A percentile compares a stretch with the other conserved stretches of the same genome.
These are phyloP conservation scores for Penstemon eatonii DNA, from an alignment of 257 asterid species.

Conservation along the genomic window DNA sequence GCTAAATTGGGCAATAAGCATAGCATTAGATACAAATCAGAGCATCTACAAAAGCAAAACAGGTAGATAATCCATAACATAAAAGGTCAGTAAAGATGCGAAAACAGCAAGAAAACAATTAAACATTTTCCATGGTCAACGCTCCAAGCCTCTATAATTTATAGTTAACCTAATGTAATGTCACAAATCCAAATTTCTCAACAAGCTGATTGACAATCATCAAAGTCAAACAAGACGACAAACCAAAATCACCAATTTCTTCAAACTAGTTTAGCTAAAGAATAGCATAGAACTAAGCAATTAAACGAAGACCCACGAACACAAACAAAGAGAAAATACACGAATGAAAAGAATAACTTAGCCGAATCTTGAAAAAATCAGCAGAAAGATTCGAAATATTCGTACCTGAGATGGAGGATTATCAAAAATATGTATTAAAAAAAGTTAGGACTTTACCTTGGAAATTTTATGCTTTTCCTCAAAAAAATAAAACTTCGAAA, in stretches of 20 bases:
- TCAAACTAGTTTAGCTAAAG: neutral
- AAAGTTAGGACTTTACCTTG: neutral
- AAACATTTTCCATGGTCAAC: neutral
- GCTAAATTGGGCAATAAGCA: neutral
- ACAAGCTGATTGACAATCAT: neutral
- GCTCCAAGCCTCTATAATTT: conserved; percentile 6
- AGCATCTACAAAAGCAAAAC: no score
- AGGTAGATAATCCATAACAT: no score
- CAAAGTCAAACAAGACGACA: neutral
- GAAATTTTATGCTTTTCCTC: neutral
- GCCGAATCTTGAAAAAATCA: conserved; percentile 1
- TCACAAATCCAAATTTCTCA: neutral
- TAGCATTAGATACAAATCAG: no score
- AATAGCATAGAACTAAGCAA: neutral
- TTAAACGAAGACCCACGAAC: neutral
- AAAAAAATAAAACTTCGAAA: neutral
- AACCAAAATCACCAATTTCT: neutral
- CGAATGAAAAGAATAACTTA: neutral
- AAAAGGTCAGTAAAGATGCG: no score
- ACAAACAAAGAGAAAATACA: neutral
- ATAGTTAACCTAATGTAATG: neutral
- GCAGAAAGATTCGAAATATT: neutral
- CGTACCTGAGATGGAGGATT: conserved; percentile 20
- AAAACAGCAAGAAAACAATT: no score
- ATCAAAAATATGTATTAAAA: neutral